Percentiles rank a stretch among this genome's conserved stretches.
Conservation (phyloP, 75 land plant species). For the Chamaecyparis obtusa region DNA sequence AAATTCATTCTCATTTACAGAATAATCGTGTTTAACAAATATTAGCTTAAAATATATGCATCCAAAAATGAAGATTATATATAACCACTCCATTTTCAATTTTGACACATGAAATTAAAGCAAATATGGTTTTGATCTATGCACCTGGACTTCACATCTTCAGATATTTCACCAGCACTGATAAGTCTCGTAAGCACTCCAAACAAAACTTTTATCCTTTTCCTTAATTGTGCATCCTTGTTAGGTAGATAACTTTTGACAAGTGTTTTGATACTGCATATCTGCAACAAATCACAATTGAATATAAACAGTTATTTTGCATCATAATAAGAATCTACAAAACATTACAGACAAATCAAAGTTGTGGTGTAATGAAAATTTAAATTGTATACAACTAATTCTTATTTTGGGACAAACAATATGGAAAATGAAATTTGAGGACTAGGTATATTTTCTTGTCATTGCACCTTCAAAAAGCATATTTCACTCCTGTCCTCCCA, state of each 20-base stretch:
- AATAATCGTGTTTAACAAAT: background rate
- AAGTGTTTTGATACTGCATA: slow-evolving; percentile 75
- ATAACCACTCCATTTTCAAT: background rate
- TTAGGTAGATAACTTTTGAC: slow-evolving; percentile 93
- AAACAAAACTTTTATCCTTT: slow-evolving; percentile 61
- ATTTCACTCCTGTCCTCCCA: slow-evolving; percentile 69
- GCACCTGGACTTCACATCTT: slow-evolving; percentile 76
- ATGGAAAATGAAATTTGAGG: background rate
- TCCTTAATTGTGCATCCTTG: slow-evolving; percentile 80
- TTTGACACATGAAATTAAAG: background rate
- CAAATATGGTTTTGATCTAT: background rate
- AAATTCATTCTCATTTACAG: background rate
- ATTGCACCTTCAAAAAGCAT: slow-evolving; percentile 74
- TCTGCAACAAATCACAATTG: slow-evolving; percentile 36
- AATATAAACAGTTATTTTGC: background rate
- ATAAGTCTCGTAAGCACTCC: slow-evolving; percentile 60
- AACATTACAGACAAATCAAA: background rate
- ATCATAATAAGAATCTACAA: background rate
- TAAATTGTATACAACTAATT: background rate
- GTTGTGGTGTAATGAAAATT: background rate
- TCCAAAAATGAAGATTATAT: too few relatives aligned
- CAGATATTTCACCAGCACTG: slow-evolving; percentile 62
- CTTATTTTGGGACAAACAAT: background rate
- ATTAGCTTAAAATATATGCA: background rate
- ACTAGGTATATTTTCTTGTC: background rate